phyloP scores from a whole-genome alignment of 108 stramenopile species.

The Skeletonema tropicum region DNA sequence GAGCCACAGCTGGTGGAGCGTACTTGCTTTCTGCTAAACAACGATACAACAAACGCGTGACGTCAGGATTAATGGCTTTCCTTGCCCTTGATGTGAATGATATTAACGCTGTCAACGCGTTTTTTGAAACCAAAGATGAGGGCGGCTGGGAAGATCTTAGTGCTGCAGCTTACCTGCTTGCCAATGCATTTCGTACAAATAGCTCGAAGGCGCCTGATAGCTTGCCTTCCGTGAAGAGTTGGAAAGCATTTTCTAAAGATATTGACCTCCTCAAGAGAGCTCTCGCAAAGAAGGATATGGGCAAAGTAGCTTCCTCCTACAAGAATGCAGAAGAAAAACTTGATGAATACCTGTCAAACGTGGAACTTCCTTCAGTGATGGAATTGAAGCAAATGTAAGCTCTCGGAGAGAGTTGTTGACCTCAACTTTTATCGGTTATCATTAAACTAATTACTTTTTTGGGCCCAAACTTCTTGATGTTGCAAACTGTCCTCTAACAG shows the following conservation, averaged over 20 bases:
- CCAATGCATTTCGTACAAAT: slow-evolving; percentile 79
- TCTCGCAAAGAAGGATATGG: slow-evolving; percentile 66
- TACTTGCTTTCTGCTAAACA: slow-evolving; percentile 87
- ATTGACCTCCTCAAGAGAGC: slow-evolving; percentile 62
- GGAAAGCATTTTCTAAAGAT: slow-evolving; percentile 80
- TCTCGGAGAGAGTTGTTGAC: neutral
- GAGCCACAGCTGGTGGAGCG: slow-evolving; percentile 85
- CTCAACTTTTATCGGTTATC: neutral
- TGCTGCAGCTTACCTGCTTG: slow-evolving; percentile 66
- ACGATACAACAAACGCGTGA: slow-evolving; percentile 86
- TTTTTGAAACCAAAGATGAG: slow-evolving; percentile 62
- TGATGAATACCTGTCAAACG: slow-evolving; percentile 68
- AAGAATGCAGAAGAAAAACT: slow-evolving; percentile 57
- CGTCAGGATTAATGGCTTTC: slow-evolving; percentile 66
- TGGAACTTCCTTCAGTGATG: slow-evolving; percentile 64
- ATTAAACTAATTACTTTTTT: neutral
- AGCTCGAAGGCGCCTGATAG: slow-evolving; percentile 67
- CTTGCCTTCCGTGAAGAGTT: slow-evolving; percentile 71
- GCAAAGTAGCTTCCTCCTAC: slow-evolving; percentile 53
- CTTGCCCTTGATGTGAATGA: slow-evolving; percentile 55
- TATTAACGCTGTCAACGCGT: slow-evolving; percentile 55
- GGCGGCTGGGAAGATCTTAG: slow-evolving; percentile 82
- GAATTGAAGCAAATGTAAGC: slow-evolving; percentile 44
- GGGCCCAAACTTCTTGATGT: neutral
- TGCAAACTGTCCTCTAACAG: slow-evolving; percentile 13